Percentiles rank a stretch among this genome's conserved stretches.
phyloP scores from a whole-genome alignment of 2,329 filamentous ascomycete genomes.

The Epicoccum nigrum region DNA sequence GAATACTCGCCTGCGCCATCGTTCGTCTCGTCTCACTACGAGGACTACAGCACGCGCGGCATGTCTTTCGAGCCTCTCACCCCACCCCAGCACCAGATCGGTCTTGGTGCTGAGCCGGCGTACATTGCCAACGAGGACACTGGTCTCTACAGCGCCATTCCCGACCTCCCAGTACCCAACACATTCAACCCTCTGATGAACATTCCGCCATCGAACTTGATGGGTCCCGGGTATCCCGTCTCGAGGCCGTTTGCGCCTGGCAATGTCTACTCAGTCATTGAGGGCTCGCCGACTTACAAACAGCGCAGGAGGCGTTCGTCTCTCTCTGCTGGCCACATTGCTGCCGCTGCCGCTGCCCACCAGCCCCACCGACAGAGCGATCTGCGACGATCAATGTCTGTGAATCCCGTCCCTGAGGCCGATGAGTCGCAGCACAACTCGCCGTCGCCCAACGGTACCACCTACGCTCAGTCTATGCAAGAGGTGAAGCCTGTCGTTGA shows the following conservation, averaged over 20 bases:
- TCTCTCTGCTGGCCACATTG: slow-evolving; percentile 79
- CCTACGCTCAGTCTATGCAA: slow-evolving; percentile 64
- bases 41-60: slow-evolving; percentile 95
- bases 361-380: slow-evolving; percentile 83
- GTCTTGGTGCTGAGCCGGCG: slow-evolving; percentile 83
- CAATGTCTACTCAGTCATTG: slow-evolving; percentile 93
- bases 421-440: slow-evolving; percentile 81
- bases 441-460: slow-evolving; percentile 70
- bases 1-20: slow-evolving; percentile 98
- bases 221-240: slow-evolving; percentile 77
- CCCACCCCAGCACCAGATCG: slow-evolving; percentile 86
- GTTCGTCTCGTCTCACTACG: slow-evolving; percentile 97
- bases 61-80: slow-evolving; percentile 97
- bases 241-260: slow-evolving; percentile 70
- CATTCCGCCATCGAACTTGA: slow-evolving; percentile 82
- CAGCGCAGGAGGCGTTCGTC: slow-evolving; percentile 93
- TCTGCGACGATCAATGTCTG: slow-evolving; percentile 87
- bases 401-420: slow-evolving; percentile 79
- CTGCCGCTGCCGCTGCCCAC: slow-evolving; percentile 68
- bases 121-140: slow-evolving; percentile 99
- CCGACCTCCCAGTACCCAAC: slow-evolving; percentile 79
- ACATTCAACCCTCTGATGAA: slow-evolving; percentile 89
- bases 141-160: slow-evolving; percentile 91
- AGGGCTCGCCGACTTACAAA: slow-evolving; percentile 98
- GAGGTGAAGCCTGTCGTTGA: slow-evolving; percentile 77